Evolutionary conservation across 176 grass and related monocot genomes (phyloP).

Genomic region (Phyllostachys edulis): DNA sequence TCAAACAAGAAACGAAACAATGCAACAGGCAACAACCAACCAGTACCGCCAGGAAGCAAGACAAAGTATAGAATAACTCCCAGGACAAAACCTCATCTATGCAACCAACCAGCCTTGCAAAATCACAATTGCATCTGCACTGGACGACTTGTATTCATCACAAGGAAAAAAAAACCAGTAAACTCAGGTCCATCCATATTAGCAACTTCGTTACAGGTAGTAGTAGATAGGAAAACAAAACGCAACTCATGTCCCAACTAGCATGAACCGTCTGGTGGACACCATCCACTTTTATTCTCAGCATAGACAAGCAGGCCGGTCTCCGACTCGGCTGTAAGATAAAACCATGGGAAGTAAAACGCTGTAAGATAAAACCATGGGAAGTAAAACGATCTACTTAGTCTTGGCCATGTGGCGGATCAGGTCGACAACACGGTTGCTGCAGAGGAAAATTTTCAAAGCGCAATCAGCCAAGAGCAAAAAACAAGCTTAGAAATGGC

Average conservation of each 20-base stretch:
- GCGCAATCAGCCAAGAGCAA: neutral
- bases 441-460: neutral
- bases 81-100: neutral
- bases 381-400: conserved; percentile 27
- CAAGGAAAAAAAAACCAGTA: neutral
- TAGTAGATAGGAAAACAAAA: conserved; percentile 25
- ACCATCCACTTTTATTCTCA: conserved; percentile 58
- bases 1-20: too few relatives aligned
- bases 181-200: neutral
- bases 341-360: neutral
- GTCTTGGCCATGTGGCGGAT: conserved; percentile 70
- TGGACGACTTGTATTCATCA: conserved; percentile 4
- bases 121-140: neutral
- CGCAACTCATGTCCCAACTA: conserved; percentile 24
- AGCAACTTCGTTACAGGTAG: conserved; percentile 24
- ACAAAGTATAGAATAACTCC: neutral
- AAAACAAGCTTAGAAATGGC: neutral
- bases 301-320: conserved; percentile 31
- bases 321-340: neutral
- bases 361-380: neutral
- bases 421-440: conserved; percentile 75
- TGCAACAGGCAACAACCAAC: too few relatives aligned
- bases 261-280: neutral
- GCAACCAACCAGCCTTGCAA: neutral
- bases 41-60: neutral